Base-by-base conservation (phyloP, 176 grass and related monocot genomes). In the Cymbopogon citratus region DNA sequence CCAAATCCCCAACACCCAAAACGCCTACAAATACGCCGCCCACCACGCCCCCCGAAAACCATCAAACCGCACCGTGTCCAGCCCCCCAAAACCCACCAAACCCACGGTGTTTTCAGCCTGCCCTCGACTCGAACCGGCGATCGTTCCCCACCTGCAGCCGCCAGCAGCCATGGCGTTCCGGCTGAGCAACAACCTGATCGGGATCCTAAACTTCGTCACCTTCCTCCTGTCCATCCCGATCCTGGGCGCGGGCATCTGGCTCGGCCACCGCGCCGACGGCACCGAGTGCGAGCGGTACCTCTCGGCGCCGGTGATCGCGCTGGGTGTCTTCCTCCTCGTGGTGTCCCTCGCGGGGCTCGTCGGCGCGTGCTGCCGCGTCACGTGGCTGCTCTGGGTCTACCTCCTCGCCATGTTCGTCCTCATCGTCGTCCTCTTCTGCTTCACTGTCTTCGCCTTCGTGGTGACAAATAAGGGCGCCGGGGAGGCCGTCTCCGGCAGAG, bases 211-310 rank as follows among this genome's bases (percentile, higher is more conserved):
- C 89, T 28, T 83, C 9, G 0, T 99, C 10, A 93, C 92, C 5
- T 93, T 99, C 87, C 87, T 99, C 0, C 92, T 99, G 7, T 99
- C 96, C 3, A 12, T 99, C 4, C 92, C 96, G 2, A 90, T 99
- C 38, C 89, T 99, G 4, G 92, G 36, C 11, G 90, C 75, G 3
- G 95, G 95, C 1, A 94, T 98, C 84, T 98, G 95, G 95, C 81
- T 98, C 29, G 85, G 83, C 2, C 41, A 63, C 0, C 86, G 90
- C 40, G 49, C 49, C 0, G 85, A 85, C 66, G 94, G 85, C n/a
- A 98, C 90, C 0, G 95, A 94, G 81, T 98, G 95, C 86, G 95
- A 95, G 92, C 89, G 88, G 38, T 91, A 86, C 84, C 56, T 98
- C 2, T 78, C 86, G 2, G 90, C 73, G 2, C 87, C 95, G 0